These are phyloP conservation scores for Tetrapisispora iriomotensis DNA, from an alignment of 805 yeast genomes.

Conservation along the genomic window DNA sequence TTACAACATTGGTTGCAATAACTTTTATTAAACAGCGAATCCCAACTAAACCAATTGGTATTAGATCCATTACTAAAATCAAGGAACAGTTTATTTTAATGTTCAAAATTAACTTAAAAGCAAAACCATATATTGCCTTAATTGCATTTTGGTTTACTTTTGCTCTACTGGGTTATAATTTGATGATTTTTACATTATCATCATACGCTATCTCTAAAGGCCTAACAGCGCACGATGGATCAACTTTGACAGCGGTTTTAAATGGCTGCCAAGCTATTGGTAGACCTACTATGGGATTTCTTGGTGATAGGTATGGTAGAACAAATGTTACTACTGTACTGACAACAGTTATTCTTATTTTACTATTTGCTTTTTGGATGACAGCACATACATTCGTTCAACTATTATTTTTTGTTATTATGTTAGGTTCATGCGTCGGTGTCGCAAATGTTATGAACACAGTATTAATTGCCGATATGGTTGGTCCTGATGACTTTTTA, in stretches of 20 bases:
- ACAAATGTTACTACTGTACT: constrained; percentile 35
- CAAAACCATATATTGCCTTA: constrained; percentile 25
- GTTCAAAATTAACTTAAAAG: constrained; percentile 21
- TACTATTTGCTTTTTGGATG: constrained; percentile 42
- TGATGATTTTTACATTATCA: constrained; percentile 38
- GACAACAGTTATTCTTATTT: constrained; percentile 29
- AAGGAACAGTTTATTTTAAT: constrained; percentile 16
- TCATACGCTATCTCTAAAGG: constrained; percentile 43
- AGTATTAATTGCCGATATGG: constrained; percentile 35
- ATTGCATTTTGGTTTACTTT: constrained; percentile 32
- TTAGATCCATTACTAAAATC: constrained; percentile 19
- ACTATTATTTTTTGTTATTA: constrained; percentile 34
- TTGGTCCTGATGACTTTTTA: constrained; percentile 30
- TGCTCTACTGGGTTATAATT: constrained; percentile 34
- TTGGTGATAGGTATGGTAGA: constrained; percentile 39
- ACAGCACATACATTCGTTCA: constrained; percentile 34
- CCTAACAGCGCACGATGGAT: constrained; percentile 33
- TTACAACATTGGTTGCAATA: constrained; percentile 32
- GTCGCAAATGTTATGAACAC: constrained; percentile 36
- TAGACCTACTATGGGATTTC: constrained; percentile 38
- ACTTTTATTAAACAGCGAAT: constrained; percentile 39
- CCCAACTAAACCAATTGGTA: constrained; percentile 25
- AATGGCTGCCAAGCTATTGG: constrained; percentile 41
- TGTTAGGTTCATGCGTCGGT: constrained; percentile 39
- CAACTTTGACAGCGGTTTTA: constrained; percentile 36